These are phyloP conservation scores for Chaetothyriales sp. DNA, from an alignment of 2,329 filamentous ascomycete species.

Conservation along the genomic window DNA sequence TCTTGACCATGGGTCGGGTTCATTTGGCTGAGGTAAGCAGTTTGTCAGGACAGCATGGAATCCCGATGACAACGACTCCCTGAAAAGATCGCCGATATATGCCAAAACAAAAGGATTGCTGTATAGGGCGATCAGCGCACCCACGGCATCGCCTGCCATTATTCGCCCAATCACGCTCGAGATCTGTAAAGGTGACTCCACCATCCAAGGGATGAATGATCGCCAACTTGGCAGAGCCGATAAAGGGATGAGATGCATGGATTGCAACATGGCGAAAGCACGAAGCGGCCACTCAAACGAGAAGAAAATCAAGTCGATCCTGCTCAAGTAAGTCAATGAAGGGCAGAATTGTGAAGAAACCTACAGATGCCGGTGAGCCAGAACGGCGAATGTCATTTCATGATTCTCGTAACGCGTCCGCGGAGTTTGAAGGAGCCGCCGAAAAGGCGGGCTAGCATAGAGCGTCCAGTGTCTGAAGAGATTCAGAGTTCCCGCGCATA, in stretches of 20 bases:
- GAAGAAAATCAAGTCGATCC: slow-evolving; percentile 24
- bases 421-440: slow-evolving; percentile 15
- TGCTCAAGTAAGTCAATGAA: slow-evolving; percentile 18
- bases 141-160: slow-evolving; percentile 18
- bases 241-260: slow-evolving; percentile 27
- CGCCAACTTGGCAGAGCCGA: slow-evolving; percentile 21
- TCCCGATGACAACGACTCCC: slow-evolving; percentile 5
- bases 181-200: slow-evolving; percentile 23
- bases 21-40: slow-evolving; percentile 9
- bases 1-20: slow-evolving; percentile 12
- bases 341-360: background rate
- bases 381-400: slow-evolving; percentile 6
- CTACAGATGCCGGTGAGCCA: background rate
- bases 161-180: slow-evolving; percentile 21
- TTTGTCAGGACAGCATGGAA: slow-evolving; percentile 9
- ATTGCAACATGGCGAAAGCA: slow-evolving; percentile 31
- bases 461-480: slow-evolving; percentile 5
- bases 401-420: slow-evolving; percentile 22
- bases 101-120: slow-evolving; percentile 22
- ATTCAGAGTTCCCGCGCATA: slow-evolving; percentile 5
- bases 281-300: slow-evolving; percentile 29
- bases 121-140: slow-evolving; percentile 20
- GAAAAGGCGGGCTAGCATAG: slow-evolving; percentile 8
- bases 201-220: slow-evolving; percentile 27
- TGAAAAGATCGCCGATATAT: slow-evolving; percentile 7